A percentile compares a stretch with the other conserved stretches of the same genome.
phyloP scores from a whole-genome alignment of 208 protist genomes.

The Angomonas desouzai region DNA sequence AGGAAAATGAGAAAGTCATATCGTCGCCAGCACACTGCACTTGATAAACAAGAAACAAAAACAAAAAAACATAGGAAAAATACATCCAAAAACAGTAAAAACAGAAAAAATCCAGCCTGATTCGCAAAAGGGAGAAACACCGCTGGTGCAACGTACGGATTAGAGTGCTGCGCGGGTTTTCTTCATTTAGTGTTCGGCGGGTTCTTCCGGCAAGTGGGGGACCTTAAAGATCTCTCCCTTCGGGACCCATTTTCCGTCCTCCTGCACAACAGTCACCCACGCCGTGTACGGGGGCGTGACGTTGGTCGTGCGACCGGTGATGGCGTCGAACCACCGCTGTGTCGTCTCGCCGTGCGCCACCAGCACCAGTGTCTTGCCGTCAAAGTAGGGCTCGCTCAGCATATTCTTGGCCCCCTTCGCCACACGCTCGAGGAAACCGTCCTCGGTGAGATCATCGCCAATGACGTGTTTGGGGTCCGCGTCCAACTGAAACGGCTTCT shows the following conservation, averaged over 20 bases:
- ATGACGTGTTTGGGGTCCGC: constrained; percentile 23
- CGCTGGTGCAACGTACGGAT: no score
- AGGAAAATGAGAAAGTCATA: no score
- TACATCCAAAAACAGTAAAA: no score
- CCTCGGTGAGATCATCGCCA: constrained; percentile 24
- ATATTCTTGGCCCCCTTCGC: constrained; percentile 20
- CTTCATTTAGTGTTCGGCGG: constrained; percentile 15
- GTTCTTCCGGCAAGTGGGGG: constrained; percentile 21
- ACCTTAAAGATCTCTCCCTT: constrained; percentile 18
- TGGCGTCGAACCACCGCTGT: constrained; percentile 23
- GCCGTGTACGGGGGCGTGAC: constrained; percentile 26
- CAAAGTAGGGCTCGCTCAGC: constrained; percentile 18
- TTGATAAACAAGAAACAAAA: no score
- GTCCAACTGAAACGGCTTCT: constrained; percentile 32
- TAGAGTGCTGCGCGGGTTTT: not conserved
- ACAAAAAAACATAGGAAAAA: no score
- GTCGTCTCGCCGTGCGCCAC: constrained; percentile 38
- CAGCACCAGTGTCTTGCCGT: constrained; percentile 37
- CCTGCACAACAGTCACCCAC: constrained; percentile 18
- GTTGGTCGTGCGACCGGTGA: constrained; percentile 1
- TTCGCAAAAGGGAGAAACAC: no score
- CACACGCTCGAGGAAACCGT: constrained; percentile 28
- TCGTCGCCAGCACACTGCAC: no score
- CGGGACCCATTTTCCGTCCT: constrained; percentile 12
- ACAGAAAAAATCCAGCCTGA: no score